Percentiles rank a stretch among this genome's conserved stretches.
phyloP scores from a whole-genome alignment of 176 grass and related monocot genomes.

The Alopecurus myosuroides region DNA sequence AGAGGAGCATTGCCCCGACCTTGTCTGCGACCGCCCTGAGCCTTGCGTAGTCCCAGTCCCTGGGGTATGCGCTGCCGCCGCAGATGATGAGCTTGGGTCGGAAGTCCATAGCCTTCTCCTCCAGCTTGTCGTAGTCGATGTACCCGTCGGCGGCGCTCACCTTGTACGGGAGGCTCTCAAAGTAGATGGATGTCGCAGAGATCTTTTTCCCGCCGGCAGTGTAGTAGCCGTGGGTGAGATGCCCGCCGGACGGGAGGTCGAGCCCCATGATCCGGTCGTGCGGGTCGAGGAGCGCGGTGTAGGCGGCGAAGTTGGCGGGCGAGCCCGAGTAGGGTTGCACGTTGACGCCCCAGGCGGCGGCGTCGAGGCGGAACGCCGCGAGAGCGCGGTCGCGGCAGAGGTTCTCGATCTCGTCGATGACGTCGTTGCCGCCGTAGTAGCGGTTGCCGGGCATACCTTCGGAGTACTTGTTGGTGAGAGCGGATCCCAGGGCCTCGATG shows the following conservation, averaged over 20 bases:
- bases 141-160: constrained; percentile 52
- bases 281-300: constrained; percentile 55
- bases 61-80: constrained; percentile 17
- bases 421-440: constrained; percentile 73
- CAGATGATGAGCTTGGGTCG: constrained; percentile 15
- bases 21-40: constrained; percentile 54
- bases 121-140: constrained; percentile 41
- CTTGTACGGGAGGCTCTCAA: constrained; percentile 60
- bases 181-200: constrained; percentile 65
- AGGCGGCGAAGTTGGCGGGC: constrained; percentile 63
- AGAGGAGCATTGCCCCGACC: constrained; percentile 60
- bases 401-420: constrained; percentile 63
- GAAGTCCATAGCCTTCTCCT: constrained; percentile 6
- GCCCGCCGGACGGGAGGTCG: constrained; percentile 70
- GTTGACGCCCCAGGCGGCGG: constrained; percentile 59
- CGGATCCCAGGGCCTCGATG: constrained; percentile 56
- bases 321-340: constrained; percentile 73
- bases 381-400: constrained; percentile 56
- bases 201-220: constrained; percentile 64
- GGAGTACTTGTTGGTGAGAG: constrained; percentile 77
- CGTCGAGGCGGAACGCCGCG: constrained; percentile 45
- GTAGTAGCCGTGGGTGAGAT: constrained; percentile 64
- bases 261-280: constrained; percentile 80
- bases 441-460: constrained; percentile 57
- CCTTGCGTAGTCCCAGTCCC: constrained; percentile 70